Conservation (phyloP, 768 basidiomycete species). For the Auricularia cornea region DNA sequence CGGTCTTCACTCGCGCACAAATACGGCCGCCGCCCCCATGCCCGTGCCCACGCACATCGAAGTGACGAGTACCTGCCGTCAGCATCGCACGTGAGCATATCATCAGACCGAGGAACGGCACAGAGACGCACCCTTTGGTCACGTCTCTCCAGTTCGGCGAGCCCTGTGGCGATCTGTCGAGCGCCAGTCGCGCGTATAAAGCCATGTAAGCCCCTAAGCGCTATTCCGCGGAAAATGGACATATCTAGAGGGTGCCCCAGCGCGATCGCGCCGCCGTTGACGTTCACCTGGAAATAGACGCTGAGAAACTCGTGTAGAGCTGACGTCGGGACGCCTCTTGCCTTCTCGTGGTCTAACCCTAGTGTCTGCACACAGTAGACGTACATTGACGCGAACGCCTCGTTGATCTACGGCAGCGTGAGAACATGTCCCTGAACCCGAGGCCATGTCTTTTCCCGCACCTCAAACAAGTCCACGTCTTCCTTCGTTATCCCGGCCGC, state of each 20-base stretch:
- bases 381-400: slow-evolving; percentile 82
- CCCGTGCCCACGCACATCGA: slow-evolving; percentile 77
- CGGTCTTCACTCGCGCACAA: slow-evolving; percentile 51
- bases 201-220: slow-evolving; percentile 9
- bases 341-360: slow-evolving; percentile 48
- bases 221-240: neutral
- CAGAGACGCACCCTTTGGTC: slow-evolving; percentile 32
- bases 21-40: slow-evolving; percentile 79
- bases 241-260: slow-evolving; percentile 63
- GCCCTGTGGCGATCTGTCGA: slow-evolving; percentile 82
- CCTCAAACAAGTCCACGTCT: slow-evolving; percentile 79
- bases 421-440: neutral
- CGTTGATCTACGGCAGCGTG: slow-evolving; percentile 57
- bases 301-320: slow-evolving; percentile 23
- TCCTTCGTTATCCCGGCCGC: slow-evolving; percentile 53
- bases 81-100: neutral
- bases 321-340: slow-evolving; percentile 32
- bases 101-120: neutral
- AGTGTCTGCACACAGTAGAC: slow-evolving; percentile 65
- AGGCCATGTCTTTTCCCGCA: slow-evolving; percentile 17
- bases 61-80: slow-evolving; percentile 54
- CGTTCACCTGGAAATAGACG: slow-evolving; percentile 48
- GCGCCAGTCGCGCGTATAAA: slow-evolving; percentile 35
- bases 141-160: slow-evolving; percentile 67
- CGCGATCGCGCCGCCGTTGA: slow-evolving; percentile 87